A percentile compares a stretch with the other conserved stretches of the same genome.
Evolutionary conservation across 2,329 filamentous ascomycete species (phyloP).

Genomic region (Hymenoscyphus linearis): DNA sequence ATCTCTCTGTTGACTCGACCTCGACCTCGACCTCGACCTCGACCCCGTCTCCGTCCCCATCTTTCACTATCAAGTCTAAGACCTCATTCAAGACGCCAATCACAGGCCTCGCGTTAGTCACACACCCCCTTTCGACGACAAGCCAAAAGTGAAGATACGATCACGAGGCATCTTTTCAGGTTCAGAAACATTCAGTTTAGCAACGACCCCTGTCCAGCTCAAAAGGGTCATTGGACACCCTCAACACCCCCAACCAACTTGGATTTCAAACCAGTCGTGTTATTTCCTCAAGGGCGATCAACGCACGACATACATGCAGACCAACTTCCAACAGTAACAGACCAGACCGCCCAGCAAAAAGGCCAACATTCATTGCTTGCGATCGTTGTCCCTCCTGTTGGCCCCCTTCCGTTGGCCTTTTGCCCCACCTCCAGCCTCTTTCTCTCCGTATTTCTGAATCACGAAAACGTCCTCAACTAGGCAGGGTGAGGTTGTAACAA

Average conservation of each 20-base stretch:
- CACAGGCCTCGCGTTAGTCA: constrained; percentile 11
- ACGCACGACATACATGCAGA: constrained; percentile 31
- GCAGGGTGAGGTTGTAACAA: constrained; percentile 11
- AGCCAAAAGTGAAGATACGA: constrained; percentile 13
- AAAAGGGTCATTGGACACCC: constrained; percentile 33
- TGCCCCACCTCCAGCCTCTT: constrained; percentile 10
- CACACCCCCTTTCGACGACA: constrained; percentile 13
- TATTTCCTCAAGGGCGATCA: constrained; percentile 26
- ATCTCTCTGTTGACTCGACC: background rate
- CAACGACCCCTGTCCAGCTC: constrained; percentile 16
- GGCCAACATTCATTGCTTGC: background rate
- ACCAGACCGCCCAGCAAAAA: background rate
- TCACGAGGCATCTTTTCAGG: constrained; percentile 25
- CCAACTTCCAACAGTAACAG: constrained; percentile 9
- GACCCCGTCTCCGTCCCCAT: constrained; percentile 2
- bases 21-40: background rate
- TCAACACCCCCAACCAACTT: constrained; percentile 21
- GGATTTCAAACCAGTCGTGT: constrained; percentile 23
- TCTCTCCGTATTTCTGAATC: constrained; percentile 6
- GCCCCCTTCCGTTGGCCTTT: constrained; percentile 2
- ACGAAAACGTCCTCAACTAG: constrained; percentile 5
- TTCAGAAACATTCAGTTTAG: constrained; percentile 12
- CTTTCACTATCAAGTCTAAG: constrained; percentile 6
- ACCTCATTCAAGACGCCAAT: constrained; percentile 15
- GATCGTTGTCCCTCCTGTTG: background rate